Base-by-base conservation (phyloP, 176 grass and related monocot species). In the Cenchrus fungigraminus region DNA sequence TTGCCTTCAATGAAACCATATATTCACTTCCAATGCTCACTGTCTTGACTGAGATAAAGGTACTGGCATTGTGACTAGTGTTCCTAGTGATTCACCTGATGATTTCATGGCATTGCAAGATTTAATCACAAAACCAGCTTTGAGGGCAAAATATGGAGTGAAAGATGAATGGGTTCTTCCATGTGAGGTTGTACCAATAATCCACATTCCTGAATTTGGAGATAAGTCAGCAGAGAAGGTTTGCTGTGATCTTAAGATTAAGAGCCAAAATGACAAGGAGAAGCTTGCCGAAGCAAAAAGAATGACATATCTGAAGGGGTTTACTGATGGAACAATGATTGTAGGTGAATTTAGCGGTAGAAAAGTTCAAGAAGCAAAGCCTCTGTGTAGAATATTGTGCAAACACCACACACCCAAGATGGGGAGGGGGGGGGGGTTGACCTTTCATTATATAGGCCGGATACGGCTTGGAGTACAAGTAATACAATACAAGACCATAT, bases 301-400 rank as follows among this genome's bases (percentile, higher is more conserved):
- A 76, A 55, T 92, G 71, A 92, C 85, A 55, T 95, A 92, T 59
- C 74, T 92, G 58, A 95, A 95, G 84, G 90, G 90, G 34, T 95
- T 92, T 66, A 88, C 87, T 15, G 85, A 92, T 84, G 93, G 93
- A 17, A 95, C 59, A 9, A 92, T 95, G 90, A 74, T 95, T 76
- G 72, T 92, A 13, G 93, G 90, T 6, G 90, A 95, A 22, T 95
- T 92, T 68, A 86, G 64, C 15, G 86, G 90, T 17, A 87, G 70
- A 80, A 95, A 87, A 17, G 90, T 95, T 60, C 93, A 95, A 55
- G 93, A 95, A 89, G 93, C 66, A 4, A 95, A 91, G 82, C 90
- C 88, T 25, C 47, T 25, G 22, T 25, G 22, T 25, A 25, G 22
- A 25, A 25, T 25, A 25, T 25, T 25, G 22, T 25, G 22, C 22